Percentiles rank a stretch among this genome's conserved stretches.
These are phyloP conservation scores for Colletotrichum scovillei DNA, from an alignment of 2,329 filamentous ascomycete species.

Conservation along the genomic window DNA sequence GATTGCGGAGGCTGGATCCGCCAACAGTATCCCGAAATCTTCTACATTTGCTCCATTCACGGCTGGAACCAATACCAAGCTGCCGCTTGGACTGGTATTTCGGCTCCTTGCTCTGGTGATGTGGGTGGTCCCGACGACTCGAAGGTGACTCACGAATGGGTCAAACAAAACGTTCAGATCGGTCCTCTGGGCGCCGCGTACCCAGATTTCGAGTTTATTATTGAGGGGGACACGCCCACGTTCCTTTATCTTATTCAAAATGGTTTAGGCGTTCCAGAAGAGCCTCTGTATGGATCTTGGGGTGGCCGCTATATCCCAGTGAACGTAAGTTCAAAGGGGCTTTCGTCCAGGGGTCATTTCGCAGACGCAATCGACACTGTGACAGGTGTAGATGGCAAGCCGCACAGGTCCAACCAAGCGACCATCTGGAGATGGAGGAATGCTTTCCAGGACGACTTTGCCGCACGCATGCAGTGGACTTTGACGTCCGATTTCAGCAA, in stretches of 20 bases:
- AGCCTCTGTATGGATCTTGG: slow-evolving; percentile 60
- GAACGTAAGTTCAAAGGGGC: slow-evolving; percentile 42
- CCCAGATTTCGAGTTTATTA: slow-evolving; percentile 60
- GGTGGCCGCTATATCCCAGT: slow-evolving; percentile 56
- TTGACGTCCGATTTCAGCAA: slow-evolving; percentile 41
- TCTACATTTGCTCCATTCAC: slow-evolving; percentile 67
- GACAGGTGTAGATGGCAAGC: slow-evolving; percentile 42
- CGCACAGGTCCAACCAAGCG: slow-evolving; percentile 44
- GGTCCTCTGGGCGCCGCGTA: slow-evolving; percentile 55
- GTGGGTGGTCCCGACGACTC: slow-evolving; percentile 58
- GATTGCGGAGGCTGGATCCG: slow-evolving; percentile 68
- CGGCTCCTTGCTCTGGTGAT: slow-evolving; percentile 50
- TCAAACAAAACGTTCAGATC: slow-evolving; percentile 64
- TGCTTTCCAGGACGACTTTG: slow-evolving; percentile 55
- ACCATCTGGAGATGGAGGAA: slow-evolving; percentile 56
- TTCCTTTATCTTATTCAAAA: slow-evolving; percentile 62
- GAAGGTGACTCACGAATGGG: slow-evolving; percentile 61
- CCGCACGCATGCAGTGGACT: slow-evolving; percentile 54
- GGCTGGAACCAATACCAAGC: slow-evolving; percentile 65
- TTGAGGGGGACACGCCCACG: slow-evolving; percentile 64
- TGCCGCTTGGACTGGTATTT: slow-evolving; percentile 68
- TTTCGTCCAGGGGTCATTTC: slow-evolving; percentile 39
- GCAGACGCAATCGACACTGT: slow-evolving; percentile 44
- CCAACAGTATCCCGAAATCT: slow-evolving; percentile 61
- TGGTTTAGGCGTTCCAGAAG: slow-evolving; percentile 57